These are phyloP conservation scores for Aspergillus sp. DNA, from an alignment of 2,329 filamentous ascomycete genomes.

Conservation along the genomic window DNA sequence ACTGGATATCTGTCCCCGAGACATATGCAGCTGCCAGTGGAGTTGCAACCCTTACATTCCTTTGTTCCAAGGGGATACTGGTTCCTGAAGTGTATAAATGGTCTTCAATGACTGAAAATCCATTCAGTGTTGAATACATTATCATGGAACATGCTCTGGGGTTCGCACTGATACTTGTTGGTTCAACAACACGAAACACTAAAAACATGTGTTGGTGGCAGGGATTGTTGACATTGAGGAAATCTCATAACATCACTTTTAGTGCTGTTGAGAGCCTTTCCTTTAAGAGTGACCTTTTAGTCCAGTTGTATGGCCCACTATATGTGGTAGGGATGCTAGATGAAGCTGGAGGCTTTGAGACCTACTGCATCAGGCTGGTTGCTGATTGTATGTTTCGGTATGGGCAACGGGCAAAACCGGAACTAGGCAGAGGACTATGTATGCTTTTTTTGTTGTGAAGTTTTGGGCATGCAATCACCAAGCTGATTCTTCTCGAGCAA, in stretches of 20 bases:
- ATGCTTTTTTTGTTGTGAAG: slow-evolving; percentile 3
- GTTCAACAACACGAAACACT: slow-evolving; percentile 11
- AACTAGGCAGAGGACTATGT: slow-evolving; percentile 18
- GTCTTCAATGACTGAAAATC: slow-evolving; percentile 7
- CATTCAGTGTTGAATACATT: slow-evolving; percentile 20
- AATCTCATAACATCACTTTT: background rate
- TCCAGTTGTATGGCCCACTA: slow-evolving; percentile 7
- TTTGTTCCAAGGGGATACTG: slow-evolving; percentile 14
- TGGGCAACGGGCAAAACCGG: slow-evolving; percentile 11
- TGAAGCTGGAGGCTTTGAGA: slow-evolving; percentile 7
- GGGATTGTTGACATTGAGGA: slow-evolving; percentile 14
- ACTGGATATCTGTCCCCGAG: slow-evolving; percentile 9
- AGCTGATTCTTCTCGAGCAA: slow-evolving; percentile 5
- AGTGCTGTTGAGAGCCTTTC: too few relatives aligned
- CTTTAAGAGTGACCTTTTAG: slow-evolving; percentile 4
- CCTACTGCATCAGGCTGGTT: slow-evolving; percentile 15
- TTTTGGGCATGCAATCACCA: background rate
- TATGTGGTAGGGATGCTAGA: slow-evolving; percentile 8
- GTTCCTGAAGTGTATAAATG: slow-evolving; percentile 16
- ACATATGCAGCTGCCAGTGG: slow-evolving; percentile 16
- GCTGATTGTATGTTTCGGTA: slow-evolving; percentile 23
- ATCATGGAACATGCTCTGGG: slow-evolving; percentile 14
- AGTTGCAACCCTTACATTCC: slow-evolving; percentile 14
- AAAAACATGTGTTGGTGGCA: slow-evolving; percentile 11
- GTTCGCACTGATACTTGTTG: slow-evolving; percentile 10